Conservation (phyloP, 495 filamentous ascomycete species). For the Xylaria flabelliformis region DNA sequence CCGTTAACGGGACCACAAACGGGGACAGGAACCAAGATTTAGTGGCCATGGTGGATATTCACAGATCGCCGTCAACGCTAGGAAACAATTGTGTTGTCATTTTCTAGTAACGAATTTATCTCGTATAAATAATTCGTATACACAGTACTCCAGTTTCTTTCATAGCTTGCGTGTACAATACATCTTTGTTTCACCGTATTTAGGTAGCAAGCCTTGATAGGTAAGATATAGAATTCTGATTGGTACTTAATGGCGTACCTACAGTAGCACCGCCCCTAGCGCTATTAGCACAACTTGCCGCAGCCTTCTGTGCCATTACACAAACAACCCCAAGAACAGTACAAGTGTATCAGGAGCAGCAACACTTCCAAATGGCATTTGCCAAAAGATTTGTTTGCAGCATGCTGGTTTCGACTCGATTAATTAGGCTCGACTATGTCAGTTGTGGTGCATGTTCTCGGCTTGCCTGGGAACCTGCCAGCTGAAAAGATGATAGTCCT, state of each 20-base stretch:
- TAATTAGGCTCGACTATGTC: not conserved
- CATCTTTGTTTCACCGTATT: too few species aligned
- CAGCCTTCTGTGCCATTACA: not conserved
- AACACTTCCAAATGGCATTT: too few species aligned
- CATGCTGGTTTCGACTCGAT: not conserved
- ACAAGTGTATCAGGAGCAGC: too few species aligned
- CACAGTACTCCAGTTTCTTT: not conserved
- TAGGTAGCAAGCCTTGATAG: too few species aligned
- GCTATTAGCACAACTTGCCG: not conserved
- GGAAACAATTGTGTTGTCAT: not conserved
- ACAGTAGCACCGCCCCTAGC: not conserved
- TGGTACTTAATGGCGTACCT: not conserved
- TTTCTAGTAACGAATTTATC: not conserved
- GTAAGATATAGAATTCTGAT: too few species aligned
- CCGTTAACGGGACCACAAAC: slow-evolving; percentile 1
- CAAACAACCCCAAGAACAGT: not conserved
- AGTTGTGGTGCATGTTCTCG: not conserved
- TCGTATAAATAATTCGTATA: not conserved
- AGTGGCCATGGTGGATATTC: slow-evolving; percentile 11
- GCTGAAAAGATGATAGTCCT: too few species aligned
- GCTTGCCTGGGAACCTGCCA: too few species aligned
- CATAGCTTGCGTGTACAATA: too few species aligned
- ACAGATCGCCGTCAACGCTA: not conserved
- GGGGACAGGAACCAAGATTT: not conserved
- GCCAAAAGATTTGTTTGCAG: too few species aligned